Evolutionary conservation across 257 asterid genomes (phyloP).

Genomic region (Nicotiana sylvestris): DNA sequence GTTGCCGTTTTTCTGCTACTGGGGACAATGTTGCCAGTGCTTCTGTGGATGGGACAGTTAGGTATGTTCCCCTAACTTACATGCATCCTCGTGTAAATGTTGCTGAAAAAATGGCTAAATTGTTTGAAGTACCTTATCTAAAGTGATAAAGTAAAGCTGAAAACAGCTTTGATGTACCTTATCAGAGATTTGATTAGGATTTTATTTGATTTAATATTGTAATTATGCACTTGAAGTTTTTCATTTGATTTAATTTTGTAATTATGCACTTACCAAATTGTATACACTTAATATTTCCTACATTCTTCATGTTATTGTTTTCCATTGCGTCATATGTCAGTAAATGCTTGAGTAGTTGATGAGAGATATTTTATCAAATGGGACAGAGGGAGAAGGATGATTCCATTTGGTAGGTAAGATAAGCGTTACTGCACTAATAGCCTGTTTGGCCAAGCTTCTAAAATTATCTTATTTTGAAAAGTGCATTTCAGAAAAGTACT

Average conservation of each 20-base stretch:
- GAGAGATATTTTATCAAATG: neutral
- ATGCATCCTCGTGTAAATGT: neutral
- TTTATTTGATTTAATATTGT: neutral
- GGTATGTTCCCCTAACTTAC: slow-evolving; percentile 29
- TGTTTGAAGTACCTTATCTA: neutral
- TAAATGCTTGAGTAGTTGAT: neutral
- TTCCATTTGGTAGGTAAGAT: neutral
- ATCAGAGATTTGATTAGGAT: neutral
- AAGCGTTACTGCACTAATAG: neutral
- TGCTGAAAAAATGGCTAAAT: neutral
- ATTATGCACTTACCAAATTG: neutral
- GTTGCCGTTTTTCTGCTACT: slow-evolving; percentile 91
- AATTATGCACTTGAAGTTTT: neutral
- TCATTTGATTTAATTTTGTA: neutral
- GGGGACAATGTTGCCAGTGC: slow-evolving; percentile 98
- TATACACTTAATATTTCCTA: neutral
- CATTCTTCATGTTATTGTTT: neutral
- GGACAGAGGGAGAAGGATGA: neutral
- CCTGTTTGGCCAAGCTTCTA: no score
- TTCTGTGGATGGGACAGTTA: slow-evolving; percentile 93
- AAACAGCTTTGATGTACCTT: neutral
- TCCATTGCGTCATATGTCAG: neutral
- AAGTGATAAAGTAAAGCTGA: neutral
- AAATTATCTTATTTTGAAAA: no score
- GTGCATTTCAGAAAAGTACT: no score